These are phyloP conservation scores for Zygosaccharomyces lentus DNA, from an alignment of 805 yeast species.

Conservation along the genomic window DNA sequence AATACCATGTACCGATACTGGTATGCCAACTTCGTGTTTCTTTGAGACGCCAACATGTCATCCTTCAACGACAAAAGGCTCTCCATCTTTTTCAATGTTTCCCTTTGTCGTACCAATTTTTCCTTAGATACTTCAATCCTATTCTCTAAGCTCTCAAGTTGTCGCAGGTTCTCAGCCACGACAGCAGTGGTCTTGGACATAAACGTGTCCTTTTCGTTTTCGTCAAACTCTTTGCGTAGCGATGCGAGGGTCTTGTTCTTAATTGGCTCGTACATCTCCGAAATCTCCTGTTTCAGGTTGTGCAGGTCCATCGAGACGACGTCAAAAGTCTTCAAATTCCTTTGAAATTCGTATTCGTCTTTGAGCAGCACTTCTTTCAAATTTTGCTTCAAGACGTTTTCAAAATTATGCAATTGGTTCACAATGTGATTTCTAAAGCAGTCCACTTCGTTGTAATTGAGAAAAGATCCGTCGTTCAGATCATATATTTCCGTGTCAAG, in stretches of 20 bases:
- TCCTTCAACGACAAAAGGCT: slow-evolving; percentile 21
- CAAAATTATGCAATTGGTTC: slow-evolving; percentile 23
- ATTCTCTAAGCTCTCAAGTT: slow-evolving; percentile 29
- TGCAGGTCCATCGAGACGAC: slow-evolving; percentile 26
- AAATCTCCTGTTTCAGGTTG: slow-evolving; percentile 25
- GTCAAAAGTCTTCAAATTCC: slow-evolving; percentile 27
- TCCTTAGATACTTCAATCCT: slow-evolving; percentile 25
- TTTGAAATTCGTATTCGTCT: slow-evolving; percentile 30
- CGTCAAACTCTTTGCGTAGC: slow-evolving; percentile 30
- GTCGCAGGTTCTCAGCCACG: slow-evolving; percentile 18
- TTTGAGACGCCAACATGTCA: slow-evolving; percentile 16
- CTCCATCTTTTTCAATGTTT: slow-evolving; percentile 28
- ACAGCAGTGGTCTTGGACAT: slow-evolving; percentile 13
- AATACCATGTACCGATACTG: slow-evolving; percentile 16
- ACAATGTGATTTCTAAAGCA: slow-evolving; percentile 25
- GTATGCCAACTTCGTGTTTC: slow-evolving; percentile 16
- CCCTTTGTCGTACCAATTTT: slow-evolving; percentile 24
- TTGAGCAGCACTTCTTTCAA: slow-evolving; percentile 23
- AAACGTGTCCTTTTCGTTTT: slow-evolving; percentile 28
- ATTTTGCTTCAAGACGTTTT: slow-evolving; percentile 21
- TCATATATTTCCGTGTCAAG: slow-evolving; percentile 2
- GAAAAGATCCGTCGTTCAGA: slow-evolving; percentile 8
- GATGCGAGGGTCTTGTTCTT: slow-evolving; percentile 27
- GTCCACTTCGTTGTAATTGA: slow-evolving; percentile 22
- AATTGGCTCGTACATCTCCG: slow-evolving; percentile 28